These are phyloP conservation scores for Sonneratia alba DNA, from an alignment of 345 rosid species.

Conservation along the genomic window DNA sequence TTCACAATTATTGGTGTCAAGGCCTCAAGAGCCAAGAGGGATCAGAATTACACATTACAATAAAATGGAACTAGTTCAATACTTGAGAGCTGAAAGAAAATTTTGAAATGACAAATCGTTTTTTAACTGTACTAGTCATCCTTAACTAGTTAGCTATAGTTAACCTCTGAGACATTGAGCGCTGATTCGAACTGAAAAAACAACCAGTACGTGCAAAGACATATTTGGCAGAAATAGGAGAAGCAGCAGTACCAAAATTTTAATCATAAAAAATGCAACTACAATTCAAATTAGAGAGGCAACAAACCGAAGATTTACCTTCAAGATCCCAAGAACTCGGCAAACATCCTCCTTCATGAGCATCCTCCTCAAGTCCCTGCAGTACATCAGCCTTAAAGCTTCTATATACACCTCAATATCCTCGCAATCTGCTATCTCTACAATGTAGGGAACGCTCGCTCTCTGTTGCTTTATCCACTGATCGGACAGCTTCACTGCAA, in stretches of 20 bases:
- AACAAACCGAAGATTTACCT: constrained; percentile 32
- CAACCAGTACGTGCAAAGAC: not conserved
- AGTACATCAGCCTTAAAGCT: constrained; percentile 86
- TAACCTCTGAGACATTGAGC: not conserved
- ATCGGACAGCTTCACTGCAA: constrained; percentile 72
- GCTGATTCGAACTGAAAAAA: not conserved
- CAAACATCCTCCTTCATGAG: constrained; percentile 83
- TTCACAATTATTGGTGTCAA: not conserved
- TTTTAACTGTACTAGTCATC: not conserved
- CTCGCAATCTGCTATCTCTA: constrained; percentile 96
- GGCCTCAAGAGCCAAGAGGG: not conserved
- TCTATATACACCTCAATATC: constrained; percentile 95
- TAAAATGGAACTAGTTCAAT: no score
- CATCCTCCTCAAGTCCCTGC: constrained; percentile 86
- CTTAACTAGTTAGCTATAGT: not conserved
- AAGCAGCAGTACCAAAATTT: not conserved
- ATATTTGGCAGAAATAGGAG: not conserved
- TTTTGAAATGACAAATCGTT: no score
- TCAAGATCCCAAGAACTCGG: constrained; percentile 83
- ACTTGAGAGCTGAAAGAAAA: not conserved
- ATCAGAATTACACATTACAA: not conserved
- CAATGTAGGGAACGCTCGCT: constrained; percentile 48
- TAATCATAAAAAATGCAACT: not conserved
- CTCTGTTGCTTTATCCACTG: constrained; percentile 61
- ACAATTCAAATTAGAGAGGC: not conserved